Percentiles rank a stretch among this genome's conserved stretches.
Evolutionary conservation across 1,284 basidiomycete genomes (phyloP).

Genomic region (Tylopilus orsonianus): DNA sequence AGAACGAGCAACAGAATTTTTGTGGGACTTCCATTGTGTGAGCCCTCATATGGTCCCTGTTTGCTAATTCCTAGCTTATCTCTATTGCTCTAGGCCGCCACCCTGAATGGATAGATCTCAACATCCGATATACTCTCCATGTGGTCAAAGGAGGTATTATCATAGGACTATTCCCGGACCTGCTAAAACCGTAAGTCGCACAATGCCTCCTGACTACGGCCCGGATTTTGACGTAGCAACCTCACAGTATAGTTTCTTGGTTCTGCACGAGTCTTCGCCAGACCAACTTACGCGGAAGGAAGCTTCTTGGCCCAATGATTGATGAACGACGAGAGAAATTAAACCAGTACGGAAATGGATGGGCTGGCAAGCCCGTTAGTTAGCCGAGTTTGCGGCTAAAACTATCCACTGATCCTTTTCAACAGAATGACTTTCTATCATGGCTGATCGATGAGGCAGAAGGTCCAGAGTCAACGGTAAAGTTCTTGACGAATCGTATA

Average conservation of each 20-base stretch:
- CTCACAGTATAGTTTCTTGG: conserved; percentile 1
- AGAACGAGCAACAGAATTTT: conserved; percentile 39
- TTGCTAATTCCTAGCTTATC: background rate
- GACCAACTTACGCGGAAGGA: conserved; percentile 10
- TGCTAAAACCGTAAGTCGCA: conserved; percentile 39
- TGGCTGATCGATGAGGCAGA: conserved; percentile 46
- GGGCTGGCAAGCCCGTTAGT: conserved; percentile 40
- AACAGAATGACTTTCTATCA: conserved; percentile 42
- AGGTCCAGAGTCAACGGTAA: conserved; percentile 29
- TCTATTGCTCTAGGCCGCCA: background rate
- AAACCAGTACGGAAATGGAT: no score
- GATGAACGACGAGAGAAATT: conserved; percentile 38
- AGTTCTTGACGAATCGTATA: conserved; percentile 34
- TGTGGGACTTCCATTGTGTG: conserved; percentile 42
- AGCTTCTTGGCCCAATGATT: conserved; percentile 36
- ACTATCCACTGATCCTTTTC: no score
- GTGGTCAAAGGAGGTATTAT: conserved; percentile 29
- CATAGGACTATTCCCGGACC: conserved; percentile 38
- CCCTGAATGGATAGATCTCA: conserved; percentile 40
- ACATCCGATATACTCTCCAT: conserved; percentile 34
- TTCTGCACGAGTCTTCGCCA: background rate
- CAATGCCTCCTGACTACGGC: background rate
- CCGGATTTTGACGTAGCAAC: background rate
- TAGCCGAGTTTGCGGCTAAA: no score
- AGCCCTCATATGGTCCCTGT: background rate